Evolutionary conservation across 179 eudicot genomes (phyloP), one percentile per base, ranked within the genome.

Genomic region (Dionaea muscipula): DNA sequence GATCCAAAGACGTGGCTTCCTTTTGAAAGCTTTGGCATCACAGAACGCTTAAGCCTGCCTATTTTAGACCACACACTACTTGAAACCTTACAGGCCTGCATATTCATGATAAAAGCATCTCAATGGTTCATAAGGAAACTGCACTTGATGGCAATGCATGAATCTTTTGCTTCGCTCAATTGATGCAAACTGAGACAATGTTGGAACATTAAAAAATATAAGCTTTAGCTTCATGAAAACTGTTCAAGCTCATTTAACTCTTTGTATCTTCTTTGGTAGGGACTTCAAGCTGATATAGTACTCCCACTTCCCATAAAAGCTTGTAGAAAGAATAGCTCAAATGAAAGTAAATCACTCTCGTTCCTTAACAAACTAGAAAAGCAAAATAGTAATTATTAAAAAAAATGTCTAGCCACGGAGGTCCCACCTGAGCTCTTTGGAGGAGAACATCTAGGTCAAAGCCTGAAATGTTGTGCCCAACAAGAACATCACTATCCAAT

Each of bases 401-500:
- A 28, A 28, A 8, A 28, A 28, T 16, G 9, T 13, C 51, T 0
- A 15, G 33, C 33, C 31, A 49, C 15, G 31, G 23, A 36, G 20
- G 35, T 57, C 78, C 59, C 48, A 86, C 98, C 95, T 84, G 94
- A 57, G 80, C 82, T 77, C 95, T 82, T 47, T 87, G 91, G 50
- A 91, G 91, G 40, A 91, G 84, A 65, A 84, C 81, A 72, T 87
- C 94, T 45, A 91, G 75, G 75, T 91, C 98, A 77, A 87, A 91
- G 52, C 98, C 98, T 67, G 98, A 91, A 49, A 91, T 87, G 63
- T 91, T 91, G 68, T 91, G 98, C 52, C 98, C 98, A 64, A 87
- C 86, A 64, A 91, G 81, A 69, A 91, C 79, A 72, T 91, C 98
- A 51, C 83, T 80, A 61, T 91, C 98, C 71, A 82, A 64, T 71